Evolutionary conservation across 108 stramenopile genomes (phyloP).

Genomic region (Conticribra weissflogii): DNA sequence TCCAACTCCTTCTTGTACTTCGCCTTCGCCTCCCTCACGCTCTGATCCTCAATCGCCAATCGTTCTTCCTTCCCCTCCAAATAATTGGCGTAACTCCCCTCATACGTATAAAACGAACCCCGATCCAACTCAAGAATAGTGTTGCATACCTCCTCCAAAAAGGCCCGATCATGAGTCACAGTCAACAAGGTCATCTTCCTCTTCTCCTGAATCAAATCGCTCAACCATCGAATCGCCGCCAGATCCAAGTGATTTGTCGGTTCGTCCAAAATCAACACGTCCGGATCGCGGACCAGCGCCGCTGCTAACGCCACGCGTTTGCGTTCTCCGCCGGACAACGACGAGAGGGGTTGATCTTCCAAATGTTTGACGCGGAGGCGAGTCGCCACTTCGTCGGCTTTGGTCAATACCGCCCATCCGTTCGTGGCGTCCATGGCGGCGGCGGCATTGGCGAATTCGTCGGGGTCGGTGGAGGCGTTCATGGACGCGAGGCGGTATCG

Average conservation of each 20-base stretch:
- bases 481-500: conserved; percentile 57
- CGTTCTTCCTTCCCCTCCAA: conserved; percentile 75
- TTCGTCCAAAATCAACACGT: conserved; percentile 82
- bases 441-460: conserved; percentile 62
- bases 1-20: conserved; percentile 68
- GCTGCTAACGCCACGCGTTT: conserved; percentile 86
- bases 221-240: conserved; percentile 93
- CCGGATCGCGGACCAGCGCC: conserved; percentile 80
- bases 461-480: conserved; percentile 59
- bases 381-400: conserved; percentile 82
- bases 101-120: conserved; percentile 72
- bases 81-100: conserved; percentile 71
- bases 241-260: conserved; percentile 96
- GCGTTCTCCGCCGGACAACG: conserved; percentile 79
- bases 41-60: conserved; percentile 75
- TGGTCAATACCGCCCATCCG: conserved; percentile 80
- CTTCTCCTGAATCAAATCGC: conserved; percentile 78
- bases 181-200: conserved; percentile 88
- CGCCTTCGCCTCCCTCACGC: conserved; percentile 60
- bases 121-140: conserved; percentile 79
- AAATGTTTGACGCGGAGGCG: conserved; percentile 68
- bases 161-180: conserved; percentile 96
- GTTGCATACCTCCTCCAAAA: conserved; percentile 92
- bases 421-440: conserved; percentile 70
- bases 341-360: conserved; percentile 62